phyloP scores from a whole-genome alignment of 2,329 filamentous ascomycete genomes.

The Paracoccidioides brasiliensis region DNA sequence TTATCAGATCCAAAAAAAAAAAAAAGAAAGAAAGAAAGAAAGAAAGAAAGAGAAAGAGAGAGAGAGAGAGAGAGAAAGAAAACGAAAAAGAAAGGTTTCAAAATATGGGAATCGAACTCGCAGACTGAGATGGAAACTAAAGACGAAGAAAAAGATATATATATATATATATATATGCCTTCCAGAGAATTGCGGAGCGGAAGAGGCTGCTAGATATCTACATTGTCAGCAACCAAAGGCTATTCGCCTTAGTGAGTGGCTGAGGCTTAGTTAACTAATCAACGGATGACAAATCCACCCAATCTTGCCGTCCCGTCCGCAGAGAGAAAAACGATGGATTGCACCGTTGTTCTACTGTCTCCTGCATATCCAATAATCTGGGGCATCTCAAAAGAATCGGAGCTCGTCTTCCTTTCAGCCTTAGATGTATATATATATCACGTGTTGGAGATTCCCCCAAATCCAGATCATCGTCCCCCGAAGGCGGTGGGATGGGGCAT shows the following conservation, averaged over 20 bases:
- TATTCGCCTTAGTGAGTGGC: not conserved
- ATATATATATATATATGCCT: not conserved
- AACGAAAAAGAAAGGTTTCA: not conserved
- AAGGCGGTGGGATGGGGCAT: not conserved
- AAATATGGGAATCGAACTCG: not conserved
- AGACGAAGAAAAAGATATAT: not conserved
- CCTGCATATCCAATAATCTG: too few relatives aligned
- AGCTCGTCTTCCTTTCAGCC: too few relatives aligned
- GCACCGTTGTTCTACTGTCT: not conserved
- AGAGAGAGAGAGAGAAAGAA: too few relatives aligned
- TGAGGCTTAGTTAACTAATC: not conserved
- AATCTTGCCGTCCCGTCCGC: not conserved
- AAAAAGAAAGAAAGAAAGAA: too few relatives aligned
- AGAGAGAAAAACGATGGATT: not conserved
- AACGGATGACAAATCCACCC: not conserved
- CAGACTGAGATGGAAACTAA: not conserved
- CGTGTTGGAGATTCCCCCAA: not conserved
- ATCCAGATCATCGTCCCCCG: not conserved
- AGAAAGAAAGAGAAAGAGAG: too few relatives aligned
- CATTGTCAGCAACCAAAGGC: not conserved
- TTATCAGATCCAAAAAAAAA: not conserved
- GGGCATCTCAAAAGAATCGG: too few relatives aligned
- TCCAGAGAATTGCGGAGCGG: not conserved
- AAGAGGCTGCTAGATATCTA: too few relatives aligned
- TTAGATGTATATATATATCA: too few relatives aligned